Evolutionary conservation across 768 basidiomycete species (phyloP).

Genomic region (Mycena metata): DNA sequence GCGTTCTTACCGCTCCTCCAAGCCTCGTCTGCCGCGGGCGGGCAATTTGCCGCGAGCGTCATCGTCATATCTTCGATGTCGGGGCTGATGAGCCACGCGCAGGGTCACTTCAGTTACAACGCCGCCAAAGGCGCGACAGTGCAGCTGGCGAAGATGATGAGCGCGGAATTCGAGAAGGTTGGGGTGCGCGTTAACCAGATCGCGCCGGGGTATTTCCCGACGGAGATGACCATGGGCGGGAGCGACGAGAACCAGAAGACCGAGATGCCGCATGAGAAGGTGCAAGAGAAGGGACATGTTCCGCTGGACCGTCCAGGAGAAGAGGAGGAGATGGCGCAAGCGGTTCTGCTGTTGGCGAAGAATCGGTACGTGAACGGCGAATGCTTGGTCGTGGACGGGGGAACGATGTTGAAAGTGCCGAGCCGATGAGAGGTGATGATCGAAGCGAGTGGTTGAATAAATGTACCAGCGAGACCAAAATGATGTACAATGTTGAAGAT

Average conservation of each 20-base stretch:
- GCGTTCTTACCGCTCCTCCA: constrained; percentile 61
- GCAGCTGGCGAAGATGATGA: constrained; percentile 51
- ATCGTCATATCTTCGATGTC: constrained; percentile 59
- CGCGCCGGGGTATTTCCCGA: constrained; percentile 53
- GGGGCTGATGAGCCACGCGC: constrained; percentile 56
- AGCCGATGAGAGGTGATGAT: too few species aligned
- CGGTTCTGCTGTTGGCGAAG: constrained; percentile 15
- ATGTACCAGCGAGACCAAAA: too few species aligned
- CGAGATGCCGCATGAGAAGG: constrained; percentile 1
- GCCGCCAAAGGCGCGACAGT: constrained; percentile 55
- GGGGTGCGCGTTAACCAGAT: constrained; percentile 53
- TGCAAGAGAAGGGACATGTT: constrained; percentile 10
- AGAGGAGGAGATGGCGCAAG: constrained; percentile 23
- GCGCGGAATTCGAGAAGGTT: constrained; percentile 49
- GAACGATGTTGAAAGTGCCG: background rate
- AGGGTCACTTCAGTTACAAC: constrained; percentile 62
- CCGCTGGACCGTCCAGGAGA: constrained; percentile 18
- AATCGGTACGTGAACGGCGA: constrained; percentile 21
- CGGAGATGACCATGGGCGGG: constrained; percentile 49
- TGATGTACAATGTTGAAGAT: too few species aligned
- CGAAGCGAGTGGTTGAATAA: too few species aligned
- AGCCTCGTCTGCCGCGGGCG: constrained; percentile 30
- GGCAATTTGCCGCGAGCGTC: constrained; percentile 50
- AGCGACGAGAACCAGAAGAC: constrained; percentile 24
- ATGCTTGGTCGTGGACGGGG: background rate